Evolutionary conservation across 2,329 filamentous ascomycete species (phyloP), one percentile per base, ranked within the genome.

Genomic region (Helotiales sp.): DNA sequence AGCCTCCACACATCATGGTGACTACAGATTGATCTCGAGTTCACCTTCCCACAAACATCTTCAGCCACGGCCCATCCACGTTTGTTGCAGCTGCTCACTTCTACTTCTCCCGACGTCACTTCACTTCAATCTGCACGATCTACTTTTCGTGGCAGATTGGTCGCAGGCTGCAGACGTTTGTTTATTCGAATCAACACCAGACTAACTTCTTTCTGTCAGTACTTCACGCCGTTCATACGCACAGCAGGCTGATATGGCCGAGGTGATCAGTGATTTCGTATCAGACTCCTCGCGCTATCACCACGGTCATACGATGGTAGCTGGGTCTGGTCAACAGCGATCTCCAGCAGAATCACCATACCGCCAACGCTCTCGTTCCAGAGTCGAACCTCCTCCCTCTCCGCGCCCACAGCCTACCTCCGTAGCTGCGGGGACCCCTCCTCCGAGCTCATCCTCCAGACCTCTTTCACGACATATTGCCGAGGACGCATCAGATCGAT

Each of bases 181-280:
- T 11, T 52, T 40, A 17, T 50, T 30, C 28, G 28, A 10, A 26
- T 5, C 28, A 64, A 40, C 45, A 61, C 67, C 28, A 69, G 50
- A 68, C 73, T 75, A 73, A 75, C 50, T 47, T 65, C 28, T 66
- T 47, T 62, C 57, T 65, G 55, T 45, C 71, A 77, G 74, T 68
- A 59, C 68, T 66, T 66, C 58, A 61, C 65, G 49, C 61, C 68
- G 50, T 65, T 63, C 57, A 70, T 64, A 69, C 63, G 37, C 40
- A 71, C 63, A 69, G 63, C 65, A 75, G 70, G 71, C 70, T 77
- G 74, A 77, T 81, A 89, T 90, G 87, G 87, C 87, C 77, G 83
- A 87, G 80, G 79, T 89, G 80, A 85, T 89, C 74, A 86, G 86
- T 79, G 92, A 95, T 83, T 89, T 89, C 82, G 88, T 89, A 81